Conservation (phyloP, 352 stramenopile species). For the Blastocystis sp. region DNA sequence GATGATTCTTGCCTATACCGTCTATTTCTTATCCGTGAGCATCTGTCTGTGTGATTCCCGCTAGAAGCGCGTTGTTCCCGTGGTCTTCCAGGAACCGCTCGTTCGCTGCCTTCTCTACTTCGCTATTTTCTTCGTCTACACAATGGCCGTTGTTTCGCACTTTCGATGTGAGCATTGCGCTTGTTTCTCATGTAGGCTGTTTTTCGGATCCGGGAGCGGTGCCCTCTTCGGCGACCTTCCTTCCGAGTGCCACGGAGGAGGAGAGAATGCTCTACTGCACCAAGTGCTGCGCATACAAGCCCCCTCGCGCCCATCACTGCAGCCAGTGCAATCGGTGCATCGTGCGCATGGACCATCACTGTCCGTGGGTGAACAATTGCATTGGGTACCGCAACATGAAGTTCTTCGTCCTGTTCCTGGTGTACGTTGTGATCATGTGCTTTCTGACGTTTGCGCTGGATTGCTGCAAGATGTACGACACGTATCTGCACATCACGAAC, state of each 20-base stretch:
- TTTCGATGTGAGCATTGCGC: conserved; percentile 17
- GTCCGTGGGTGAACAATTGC: conserved; percentile 82
- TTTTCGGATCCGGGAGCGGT: conserved; percentile 65
- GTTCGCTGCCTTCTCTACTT: conserved; percentile 6
- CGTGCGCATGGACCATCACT: conserved; percentile 79
- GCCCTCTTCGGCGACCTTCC: neutral
- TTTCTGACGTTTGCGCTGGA: conserved; percentile 45
- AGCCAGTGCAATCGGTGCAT: conserved; percentile 80
- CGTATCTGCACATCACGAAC: neutral
- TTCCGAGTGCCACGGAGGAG: conserved; percentile 41
- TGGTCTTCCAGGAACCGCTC: neutral
- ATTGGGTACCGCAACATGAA: conserved; percentile 77
- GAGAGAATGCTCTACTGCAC: conserved; percentile 74
- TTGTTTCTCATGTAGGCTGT: conserved; percentile 19
- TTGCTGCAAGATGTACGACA: conserved; percentile 19
- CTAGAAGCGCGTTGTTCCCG: conserved; percentile 39
- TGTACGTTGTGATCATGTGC: conserved; percentile 72
- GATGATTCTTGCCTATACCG: conserved; percentile 15
- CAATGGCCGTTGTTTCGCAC: conserved; percentile 54
- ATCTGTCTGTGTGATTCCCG: neutral
- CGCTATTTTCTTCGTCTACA: conserved; percentile 48
- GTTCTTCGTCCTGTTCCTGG: conserved; percentile 79
- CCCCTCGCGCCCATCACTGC: conserved; percentile 78
- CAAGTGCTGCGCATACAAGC: conserved; percentile 80
- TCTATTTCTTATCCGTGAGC: conserved; percentile 34